These are phyloP conservation scores for Hyaloscypha bicolor DNA, from an alignment of 495 filamentous ascomycete genomes.

Conservation along the genomic window DNA sequence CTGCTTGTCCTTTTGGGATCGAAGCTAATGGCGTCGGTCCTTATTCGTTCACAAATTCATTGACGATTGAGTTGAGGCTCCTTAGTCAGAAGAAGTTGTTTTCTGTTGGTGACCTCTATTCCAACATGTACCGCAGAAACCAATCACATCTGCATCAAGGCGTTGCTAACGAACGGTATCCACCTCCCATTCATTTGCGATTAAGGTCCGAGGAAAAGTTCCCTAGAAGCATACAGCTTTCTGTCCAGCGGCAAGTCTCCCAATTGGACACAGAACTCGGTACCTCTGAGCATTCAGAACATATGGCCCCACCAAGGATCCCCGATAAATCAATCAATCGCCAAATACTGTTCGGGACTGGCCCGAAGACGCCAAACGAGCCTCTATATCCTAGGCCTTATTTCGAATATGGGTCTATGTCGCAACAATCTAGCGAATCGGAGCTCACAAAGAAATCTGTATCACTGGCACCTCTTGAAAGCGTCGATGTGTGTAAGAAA, in stretches of 20 bases:
- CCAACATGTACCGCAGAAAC: background rate
- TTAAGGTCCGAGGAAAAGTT: background rate
- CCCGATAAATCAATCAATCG: too few species aligned
- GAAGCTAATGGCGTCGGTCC: constrained; percentile 51
- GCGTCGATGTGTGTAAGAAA: background rate
- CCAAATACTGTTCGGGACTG: too few species aligned
- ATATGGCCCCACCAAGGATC: too few species aligned
- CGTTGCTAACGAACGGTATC: constrained; percentile 1
- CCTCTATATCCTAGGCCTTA: too few species aligned
- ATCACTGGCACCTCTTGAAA: too few species aligned
- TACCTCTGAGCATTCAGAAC: too few species aligned
- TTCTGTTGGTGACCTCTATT: background rate
- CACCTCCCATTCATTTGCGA: background rate
- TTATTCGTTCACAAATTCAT: constrained; percentile 50
- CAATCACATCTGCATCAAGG: background rate
- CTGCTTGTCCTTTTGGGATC: constrained; percentile 54
- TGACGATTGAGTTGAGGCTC: background rate
- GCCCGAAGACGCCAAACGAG: too few species aligned
- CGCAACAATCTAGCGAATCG: too few species aligned
- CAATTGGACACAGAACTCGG: too few species aligned
- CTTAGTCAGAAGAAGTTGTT: background rate
- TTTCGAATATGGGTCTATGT: too few species aligned
- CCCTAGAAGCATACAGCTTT: background rate
- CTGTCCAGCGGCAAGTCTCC: background rate
- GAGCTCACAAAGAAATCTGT: too few species aligned